These are phyloP conservation scores for Pseudogymnoascus sp. DNA, from an alignment of 2,329 filamentous ascomycete genomes.

Conservation along the genomic window DNA sequence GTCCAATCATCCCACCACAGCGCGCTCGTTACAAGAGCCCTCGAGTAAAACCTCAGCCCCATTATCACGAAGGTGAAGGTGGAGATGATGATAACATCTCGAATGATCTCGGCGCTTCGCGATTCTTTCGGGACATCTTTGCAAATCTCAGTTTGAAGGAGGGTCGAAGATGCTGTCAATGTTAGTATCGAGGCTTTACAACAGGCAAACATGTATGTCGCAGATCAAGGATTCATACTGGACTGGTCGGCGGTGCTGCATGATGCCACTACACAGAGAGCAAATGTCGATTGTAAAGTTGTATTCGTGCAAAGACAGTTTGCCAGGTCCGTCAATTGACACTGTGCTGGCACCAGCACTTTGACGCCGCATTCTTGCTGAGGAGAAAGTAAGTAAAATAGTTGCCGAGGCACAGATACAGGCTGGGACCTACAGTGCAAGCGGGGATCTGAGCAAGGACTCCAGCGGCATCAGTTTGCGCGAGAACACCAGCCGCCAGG, in stretches of 20 bases:
- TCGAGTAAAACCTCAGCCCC: slow-evolving; percentile 14
- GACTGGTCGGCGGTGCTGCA: slow-evolving; percentile 15
- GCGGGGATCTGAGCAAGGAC: slow-evolving; percentile 4
- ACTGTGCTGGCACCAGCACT: not conserved
- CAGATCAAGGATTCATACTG: slow-evolving; percentile 9
- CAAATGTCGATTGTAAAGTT: slow-evolving; percentile 12
- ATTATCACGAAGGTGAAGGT: slow-evolving; percentile 15
- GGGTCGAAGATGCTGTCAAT: slow-evolving; percentile 8
- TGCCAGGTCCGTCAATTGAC: not conserved
- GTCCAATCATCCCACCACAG: slow-evolving; percentile 19
- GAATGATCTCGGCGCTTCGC: slow-evolving; percentile 14
- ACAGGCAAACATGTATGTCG: not conserved
- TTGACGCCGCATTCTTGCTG: slow-evolving; percentile 7
- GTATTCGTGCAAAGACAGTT: slow-evolving; percentile 18
- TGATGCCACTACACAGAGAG: slow-evolving; percentile 10
- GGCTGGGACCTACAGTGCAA: slow-evolving; percentile 1
- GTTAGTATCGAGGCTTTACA: not conserved
- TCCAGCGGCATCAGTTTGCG: not conserved
- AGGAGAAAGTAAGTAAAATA: not conserved
- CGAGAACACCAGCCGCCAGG: not conserved
- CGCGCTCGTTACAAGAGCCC: slow-evolving; percentile 10
- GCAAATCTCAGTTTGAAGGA: slow-evolving; percentile 15
- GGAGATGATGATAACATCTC: slow-evolving; percentile 11
- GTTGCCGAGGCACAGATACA: not conserved
- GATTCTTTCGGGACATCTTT: slow-evolving; percentile 11